Conservation (phyloP, 2,329 filamentous ascomycete species). For the Diatrype stigma region DNA sequence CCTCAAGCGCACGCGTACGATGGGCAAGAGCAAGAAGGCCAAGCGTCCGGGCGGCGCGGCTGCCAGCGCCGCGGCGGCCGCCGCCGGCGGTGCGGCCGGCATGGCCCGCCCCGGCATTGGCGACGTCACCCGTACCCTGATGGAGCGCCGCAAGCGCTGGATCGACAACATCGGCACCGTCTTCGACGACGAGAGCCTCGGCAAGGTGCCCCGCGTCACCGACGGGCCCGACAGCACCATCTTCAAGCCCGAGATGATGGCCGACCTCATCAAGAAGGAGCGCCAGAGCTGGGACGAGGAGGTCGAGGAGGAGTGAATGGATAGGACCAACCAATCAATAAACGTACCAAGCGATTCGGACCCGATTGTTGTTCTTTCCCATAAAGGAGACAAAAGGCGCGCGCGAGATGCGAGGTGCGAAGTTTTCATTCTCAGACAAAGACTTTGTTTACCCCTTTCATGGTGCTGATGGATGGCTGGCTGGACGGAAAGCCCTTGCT, state of each 20-base stretch:
- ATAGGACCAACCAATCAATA: too few relatives aligned
- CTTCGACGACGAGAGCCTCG: constrained; percentile 76
- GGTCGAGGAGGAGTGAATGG: constrained; percentile 57
- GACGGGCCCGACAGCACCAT: constrained; percentile 66
- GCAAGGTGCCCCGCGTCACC: constrained; percentile 61
- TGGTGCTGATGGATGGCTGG: too few relatives aligned
- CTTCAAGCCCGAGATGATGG: constrained; percentile 71
- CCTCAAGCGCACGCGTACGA: constrained; percentile 87
- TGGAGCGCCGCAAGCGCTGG: constrained; percentile 89
- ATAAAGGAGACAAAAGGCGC: too few relatives aligned
- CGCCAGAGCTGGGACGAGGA: constrained; percentile 79
- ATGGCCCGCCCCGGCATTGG: constrained; percentile 78
- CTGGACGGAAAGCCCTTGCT: too few relatives aligned
- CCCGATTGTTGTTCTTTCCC: too few relatives aligned
- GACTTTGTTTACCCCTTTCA: too few relatives aligned
- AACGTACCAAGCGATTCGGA: too few relatives aligned
- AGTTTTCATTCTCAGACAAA: too few relatives aligned
- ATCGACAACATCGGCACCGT: constrained; percentile 86
- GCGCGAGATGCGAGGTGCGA: too few relatives aligned
- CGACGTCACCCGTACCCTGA: constrained; percentile 83
- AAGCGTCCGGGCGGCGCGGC: constrained; percentile 74
- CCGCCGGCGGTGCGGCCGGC: too few relatives aligned
- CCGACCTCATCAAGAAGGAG: constrained; percentile 67
- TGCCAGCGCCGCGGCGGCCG: constrained; percentile 50
- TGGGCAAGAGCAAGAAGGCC: constrained; percentile 91